Evolutionary conservation across 1,139 yeast genomes (phyloP), one percentile per base, ranked within the genome.

Genomic region (Blastobotrys buckinghamii): DNA sequence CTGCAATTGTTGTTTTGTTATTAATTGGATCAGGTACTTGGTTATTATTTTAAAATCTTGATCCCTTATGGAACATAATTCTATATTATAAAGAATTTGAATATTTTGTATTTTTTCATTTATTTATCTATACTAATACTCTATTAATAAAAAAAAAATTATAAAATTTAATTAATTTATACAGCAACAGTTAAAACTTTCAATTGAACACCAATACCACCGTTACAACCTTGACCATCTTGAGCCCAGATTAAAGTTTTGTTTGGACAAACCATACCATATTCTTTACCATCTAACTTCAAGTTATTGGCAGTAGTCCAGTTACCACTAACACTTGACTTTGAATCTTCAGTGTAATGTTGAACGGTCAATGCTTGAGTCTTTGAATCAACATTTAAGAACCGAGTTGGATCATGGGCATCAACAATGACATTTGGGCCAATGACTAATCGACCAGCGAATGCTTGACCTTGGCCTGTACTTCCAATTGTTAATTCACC

Each of bases 21-120:
- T 69, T 87, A 44, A 68, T 85, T 36, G 86, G 79, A 6, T 70
- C 83, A 37, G 81, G 83, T 37, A 74, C 79, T 34, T 90, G 97
- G 97, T 74, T 88, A 65, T 68, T 86, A 45, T 56, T 79, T 47
- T 79, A 69, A 38, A 7, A 5, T 22, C 7, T 22, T 22, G 24
- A 32, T n/a, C n/a, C n/a, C n/a, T n/a, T n/a, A n/a, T n/a, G n/a
- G n/a, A n/a, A n/a, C n/a, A n/a, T n/a, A 22, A 22, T 5, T 22
- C 7, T 22, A 22, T 5, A 22, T 5, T 5, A 22, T 22, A 22
- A 22, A 22, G 7, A 22, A 22, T 22, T 4, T 22, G 6, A 22
- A 22, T 7, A 22, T 22, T 22, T 22, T 22, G 4, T 22, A 4
- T 22, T 5, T 22, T 5, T 22, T 5, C 7, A 22, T 22, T 22